These are phyloP conservation scores for Leccinellum albellum DNA, from an alignment of 768 basidiomycete genomes.

Conservation along the genomic window DNA sequence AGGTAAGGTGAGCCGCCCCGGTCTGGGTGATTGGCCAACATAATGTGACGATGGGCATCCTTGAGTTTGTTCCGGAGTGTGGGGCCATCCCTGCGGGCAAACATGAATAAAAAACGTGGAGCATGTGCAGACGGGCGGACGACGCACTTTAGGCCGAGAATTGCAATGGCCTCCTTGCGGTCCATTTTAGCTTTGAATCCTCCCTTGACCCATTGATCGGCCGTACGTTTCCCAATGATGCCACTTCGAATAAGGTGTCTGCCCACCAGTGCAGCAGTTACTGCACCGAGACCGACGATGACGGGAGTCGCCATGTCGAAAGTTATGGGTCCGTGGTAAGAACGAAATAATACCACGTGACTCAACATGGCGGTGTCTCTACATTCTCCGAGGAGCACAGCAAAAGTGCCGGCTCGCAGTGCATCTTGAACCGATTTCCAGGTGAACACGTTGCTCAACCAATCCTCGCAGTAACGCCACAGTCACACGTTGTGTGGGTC, in stretches of 20 bases:
- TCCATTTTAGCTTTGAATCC: slow-evolving; percentile 91
- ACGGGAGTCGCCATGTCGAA: slow-evolving; percentile 73
- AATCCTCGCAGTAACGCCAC: slow-evolving; percentile 78
- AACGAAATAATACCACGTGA: background rate
- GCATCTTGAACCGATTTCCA: too few relatives aligned
- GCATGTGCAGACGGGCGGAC: slow-evolving; percentile 27
- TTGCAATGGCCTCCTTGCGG: slow-evolving; percentile 77
- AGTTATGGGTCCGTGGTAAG: background rate
- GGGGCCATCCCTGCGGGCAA: slow-evolving; percentile 35
- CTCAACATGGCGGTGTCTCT: background rate
- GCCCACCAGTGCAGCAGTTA: slow-evolving; percentile 64
- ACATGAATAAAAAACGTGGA: background rate
- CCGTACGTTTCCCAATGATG: slow-evolving; percentile 49
- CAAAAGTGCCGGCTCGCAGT: too few relatives aligned
- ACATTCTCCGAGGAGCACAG: slow-evolving; percentile 32
- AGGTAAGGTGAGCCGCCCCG: slow-evolving; percentile 97
- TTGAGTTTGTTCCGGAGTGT: slow-evolving; percentile 75
- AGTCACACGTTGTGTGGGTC: background rate
- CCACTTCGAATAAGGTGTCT: slow-evolving; percentile 67
- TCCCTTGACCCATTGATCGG: slow-evolving; percentile 72
- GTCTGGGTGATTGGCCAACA: slow-evolving; percentile 99
- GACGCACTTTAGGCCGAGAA: slow-evolving; percentile 97
- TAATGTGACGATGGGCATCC: slow-evolving; percentile 94
- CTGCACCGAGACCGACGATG: too few relatives aligned
- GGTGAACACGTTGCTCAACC: too few relatives aligned